phyloP scores from a whole-genome alignment of 129 eudicot species.

The Escallonia herrerae region DNA sequence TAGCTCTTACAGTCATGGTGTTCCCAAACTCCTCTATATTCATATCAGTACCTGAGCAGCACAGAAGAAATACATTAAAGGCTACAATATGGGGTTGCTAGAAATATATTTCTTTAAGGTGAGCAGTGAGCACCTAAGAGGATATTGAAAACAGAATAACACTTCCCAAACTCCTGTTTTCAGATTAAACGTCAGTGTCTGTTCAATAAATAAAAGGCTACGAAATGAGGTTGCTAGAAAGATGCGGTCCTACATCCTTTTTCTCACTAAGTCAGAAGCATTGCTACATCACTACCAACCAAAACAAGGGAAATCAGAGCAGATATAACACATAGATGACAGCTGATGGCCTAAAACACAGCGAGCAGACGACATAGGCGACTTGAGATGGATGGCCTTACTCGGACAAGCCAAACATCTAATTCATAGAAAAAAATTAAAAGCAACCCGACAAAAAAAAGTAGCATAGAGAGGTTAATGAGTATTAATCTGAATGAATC shows the following conservation, averaged over 20 bases:
- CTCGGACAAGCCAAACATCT: no score
- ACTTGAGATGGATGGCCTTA: neutral
- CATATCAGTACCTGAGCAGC: slow-evolving; percentile 57
- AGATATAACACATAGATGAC: neutral
- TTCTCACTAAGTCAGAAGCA: neutral
- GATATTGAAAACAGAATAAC: no score
- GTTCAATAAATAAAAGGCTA: no score
- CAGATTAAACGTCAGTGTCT: no score
- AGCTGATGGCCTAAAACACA: neutral
- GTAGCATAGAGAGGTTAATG: no score
- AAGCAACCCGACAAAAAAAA: no score
- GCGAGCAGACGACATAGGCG: neutral
- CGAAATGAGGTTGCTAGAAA: neutral
- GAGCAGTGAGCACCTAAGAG: no score
- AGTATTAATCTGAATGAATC: neutral
- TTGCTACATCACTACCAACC: no score
- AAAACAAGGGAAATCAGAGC: no score
- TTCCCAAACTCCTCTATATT: slow-evolving; percentile 51
- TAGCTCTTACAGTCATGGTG: slow-evolving; percentile 54
- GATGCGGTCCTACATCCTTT: neutral
- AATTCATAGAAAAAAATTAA: no score
- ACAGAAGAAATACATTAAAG: neutral
- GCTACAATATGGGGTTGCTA: neutral
- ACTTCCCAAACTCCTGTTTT: no score
- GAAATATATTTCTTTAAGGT: neutral